These are phyloP conservation scores for Candida tibetensis DNA, from an alignment of 805 yeast genomes.

Conservation along the genomic window DNA sequence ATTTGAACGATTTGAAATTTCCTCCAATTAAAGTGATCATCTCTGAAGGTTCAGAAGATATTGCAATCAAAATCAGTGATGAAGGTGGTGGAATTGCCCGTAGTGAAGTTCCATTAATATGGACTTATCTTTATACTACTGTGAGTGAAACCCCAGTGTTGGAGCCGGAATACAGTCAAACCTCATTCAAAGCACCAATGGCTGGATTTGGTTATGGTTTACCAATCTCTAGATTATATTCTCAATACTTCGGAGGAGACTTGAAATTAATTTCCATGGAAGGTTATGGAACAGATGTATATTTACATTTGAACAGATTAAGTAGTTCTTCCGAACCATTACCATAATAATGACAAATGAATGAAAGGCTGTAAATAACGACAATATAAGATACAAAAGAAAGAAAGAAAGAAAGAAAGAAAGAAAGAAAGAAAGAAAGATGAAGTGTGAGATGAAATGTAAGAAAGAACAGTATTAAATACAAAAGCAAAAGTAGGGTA, in stretches of 20 bases:
- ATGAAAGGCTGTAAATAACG: background rate
- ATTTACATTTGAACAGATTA: constrained; percentile 77
- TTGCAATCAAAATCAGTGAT: constrained; percentile 85
- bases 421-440: background rate
- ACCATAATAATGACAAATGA: constrained; percentile 27
- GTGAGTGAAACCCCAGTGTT: constrained; percentile 69
- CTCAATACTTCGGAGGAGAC: constrained; percentile 90
- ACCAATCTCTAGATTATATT: constrained; percentile 81
- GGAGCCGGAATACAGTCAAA: constrained; percentile 55
- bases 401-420: background rate
- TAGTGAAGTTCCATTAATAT: constrained; percentile 75
- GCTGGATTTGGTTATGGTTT: constrained; percentile 93
- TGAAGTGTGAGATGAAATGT: background rate
- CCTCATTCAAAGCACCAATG: constrained; percentile 83
- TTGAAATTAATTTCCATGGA: constrained; percentile 86
- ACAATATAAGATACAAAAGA: background rate
- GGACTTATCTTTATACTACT: constrained; percentile 91
- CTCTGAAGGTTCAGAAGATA: constrained; percentile 86
- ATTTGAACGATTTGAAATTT: constrained; percentile 62
- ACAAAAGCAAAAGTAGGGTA: background rate
- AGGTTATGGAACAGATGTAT: constrained; percentile 92
- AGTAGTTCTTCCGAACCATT: constrained; percentile 72
- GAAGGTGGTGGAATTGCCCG: constrained; percentile 95
- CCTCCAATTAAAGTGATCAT: constrained; percentile 87
- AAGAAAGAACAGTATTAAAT: background rate